Evolutionary conservation across 495 filamentous ascomycete genomes (phyloP), one percentile per base, ranked within the genome.

Genomic region (Lentithecium fluviatile): DNA sequence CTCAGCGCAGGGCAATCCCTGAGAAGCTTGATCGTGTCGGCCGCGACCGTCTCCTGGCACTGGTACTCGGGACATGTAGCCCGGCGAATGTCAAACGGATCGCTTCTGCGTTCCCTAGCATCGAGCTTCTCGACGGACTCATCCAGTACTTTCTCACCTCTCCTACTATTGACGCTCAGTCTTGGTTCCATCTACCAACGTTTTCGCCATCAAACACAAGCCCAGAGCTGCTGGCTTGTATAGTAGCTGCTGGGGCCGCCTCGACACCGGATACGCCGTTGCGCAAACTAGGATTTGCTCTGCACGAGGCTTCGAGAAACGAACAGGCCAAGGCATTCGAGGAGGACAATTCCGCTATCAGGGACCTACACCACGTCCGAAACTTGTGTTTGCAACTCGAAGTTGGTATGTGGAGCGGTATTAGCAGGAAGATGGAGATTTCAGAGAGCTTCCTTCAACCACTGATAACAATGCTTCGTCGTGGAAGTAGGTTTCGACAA

Each of bases 381-480:
- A 77, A 79, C 5, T 77, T 80, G 50, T 72, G 83, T 13, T 58
- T 87, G 23, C 68, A 75, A 0, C 74, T 86, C 4, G 81, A 85
- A 49, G 74, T 86, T 37, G 82, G 82, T 0, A 73, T 88, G 8
- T 88, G 85, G 85, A 85, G 83, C 51, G 85, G 84, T 1, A 84
- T 83, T 56, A 78, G 82, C 45, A 71, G 85, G n/a, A 83, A 84
- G 63, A 87, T 85, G 64, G 85, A 88, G 67, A 82, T 88, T 37
- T 81, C 84, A 2, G 84, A 87, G 58, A 84, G 83, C 60, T 82
- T 81, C 62, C 70, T 76, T 25, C 76, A 80, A 37, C 75, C 78
- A 15, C 60, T 83, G 1, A 61, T 81, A 1, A 83, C 81, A 5
- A 78, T 82, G 64, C 55, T 74, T 64, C 68, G 46, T 20, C 68